Evolutionary conservation across 129 eudicot species (phyloP).

Genomic region (Scalesia atractyloides): DNA sequence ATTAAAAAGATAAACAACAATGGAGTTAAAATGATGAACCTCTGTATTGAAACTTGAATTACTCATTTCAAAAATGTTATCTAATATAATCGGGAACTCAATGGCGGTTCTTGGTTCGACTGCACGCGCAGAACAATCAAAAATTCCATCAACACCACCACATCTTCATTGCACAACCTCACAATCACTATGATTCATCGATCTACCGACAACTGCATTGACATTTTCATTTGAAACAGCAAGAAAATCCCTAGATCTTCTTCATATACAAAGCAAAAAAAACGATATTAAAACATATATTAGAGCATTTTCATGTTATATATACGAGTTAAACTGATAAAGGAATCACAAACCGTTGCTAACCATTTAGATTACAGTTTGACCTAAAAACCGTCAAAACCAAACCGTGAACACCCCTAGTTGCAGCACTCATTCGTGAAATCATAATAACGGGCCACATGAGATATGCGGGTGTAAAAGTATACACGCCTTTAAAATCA

Average conservation of each 20-base stretch:
- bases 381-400: too few species aligned
- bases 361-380: too few species aligned
- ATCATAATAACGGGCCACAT: too few species aligned
- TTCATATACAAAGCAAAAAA: constrained; percentile 7
- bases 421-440: too few species aligned
- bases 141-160: constrained; percentile 39
- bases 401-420: too few species aligned
- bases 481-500: too few species aligned
- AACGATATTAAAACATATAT: too few species aligned
- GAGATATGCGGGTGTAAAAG: too few species aligned
- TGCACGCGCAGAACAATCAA: constrained; percentile 48
- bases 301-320: too few species aligned
- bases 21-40: constrained; percentile 41
- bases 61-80: constrained; percentile 51
- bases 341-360: too few species aligned
- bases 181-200: constrained; percentile 54
- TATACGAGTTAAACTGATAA: too few species aligned
- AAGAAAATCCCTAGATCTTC: constrained; percentile 51
- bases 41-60: constrained; percentile 62
- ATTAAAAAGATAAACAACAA: constrained; percentile 13
- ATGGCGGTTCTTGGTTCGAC: constrained; percentile 87
- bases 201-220: constrained; percentile 38
- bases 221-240: constrained; percentile 57
- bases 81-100: constrained; percentile 75
- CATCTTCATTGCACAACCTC: constrained; percentile 55